These are phyloP conservation scores for Albizia julibrissin DNA, from an alignment of 306 rosid genomes.

Conservation along the genomic window DNA sequence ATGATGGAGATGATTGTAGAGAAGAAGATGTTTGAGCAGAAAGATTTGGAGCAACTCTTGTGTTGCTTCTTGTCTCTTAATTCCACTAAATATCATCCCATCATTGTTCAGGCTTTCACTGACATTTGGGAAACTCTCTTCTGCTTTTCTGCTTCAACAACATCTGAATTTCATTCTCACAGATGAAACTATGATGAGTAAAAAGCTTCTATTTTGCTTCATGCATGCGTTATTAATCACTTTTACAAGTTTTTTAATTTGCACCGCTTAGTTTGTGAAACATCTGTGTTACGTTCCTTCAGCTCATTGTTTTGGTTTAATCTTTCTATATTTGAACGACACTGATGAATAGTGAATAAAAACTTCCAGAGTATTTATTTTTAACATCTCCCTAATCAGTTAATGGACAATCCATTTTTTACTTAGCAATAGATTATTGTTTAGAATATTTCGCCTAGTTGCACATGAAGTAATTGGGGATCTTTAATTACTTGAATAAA, in stretches of 20 bases:
- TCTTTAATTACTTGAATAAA: not conserved
- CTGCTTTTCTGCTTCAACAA: not conserved
- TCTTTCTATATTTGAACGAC: not conserved
- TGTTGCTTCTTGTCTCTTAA: constrained; percentile 55
- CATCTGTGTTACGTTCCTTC: not conserved
- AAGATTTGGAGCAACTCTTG: constrained; percentile 56
- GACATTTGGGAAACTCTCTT: constrained; percentile 9
- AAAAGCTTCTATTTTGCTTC: not conserved
- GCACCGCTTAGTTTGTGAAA: not conserved
- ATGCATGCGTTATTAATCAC: not conserved
- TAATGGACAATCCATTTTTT: too few species aligned
- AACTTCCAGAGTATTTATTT: not conserved
- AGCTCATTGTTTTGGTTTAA: not conserved
- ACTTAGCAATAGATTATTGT: too few species aligned
- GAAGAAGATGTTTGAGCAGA: constrained; percentile 55
- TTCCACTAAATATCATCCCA: constrained; percentile 43
- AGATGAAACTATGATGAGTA: not conserved
- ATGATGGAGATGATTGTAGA: constrained; percentile 69
- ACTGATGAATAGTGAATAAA: not conserved
- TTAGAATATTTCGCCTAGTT: not conserved
- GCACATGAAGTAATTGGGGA: not conserved
- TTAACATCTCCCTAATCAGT: not conserved
- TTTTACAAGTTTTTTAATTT: not conserved
- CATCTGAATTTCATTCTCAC: not conserved
- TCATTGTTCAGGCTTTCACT: constrained; percentile 48